Percentiles rank a stretch among this genome's conserved stretches.
Conservation (phyloP, 2,329 filamentous ascomycete genomes). For the Ramichloridium luteum region DNA sequence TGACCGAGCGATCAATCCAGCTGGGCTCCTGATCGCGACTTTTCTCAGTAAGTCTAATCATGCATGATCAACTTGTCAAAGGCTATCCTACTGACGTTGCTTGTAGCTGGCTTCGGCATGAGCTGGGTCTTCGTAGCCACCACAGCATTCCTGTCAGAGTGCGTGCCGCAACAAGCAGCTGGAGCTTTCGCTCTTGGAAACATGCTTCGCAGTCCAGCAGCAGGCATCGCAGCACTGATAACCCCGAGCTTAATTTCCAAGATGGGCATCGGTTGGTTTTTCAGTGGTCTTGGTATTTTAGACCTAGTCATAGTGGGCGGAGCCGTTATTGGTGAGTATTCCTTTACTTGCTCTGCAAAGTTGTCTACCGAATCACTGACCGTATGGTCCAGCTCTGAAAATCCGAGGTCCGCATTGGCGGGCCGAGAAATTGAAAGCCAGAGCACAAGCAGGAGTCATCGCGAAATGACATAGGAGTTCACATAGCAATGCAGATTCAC, state of each 20-base stretch:
- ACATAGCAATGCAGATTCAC: too few relatives aligned
- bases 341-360: too few relatives aligned
- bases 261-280: conserved; percentile 6
- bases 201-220: conserved; percentile 5
- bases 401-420: neutral
- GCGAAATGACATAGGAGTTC: too few relatives aligned
- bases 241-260: conserved; percentile 1
- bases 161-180: conserved; percentile 5
- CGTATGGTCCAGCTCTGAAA: neutral
- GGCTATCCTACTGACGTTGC: neutral
- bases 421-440: too few relatives aligned
- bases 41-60: conserved; percentile 3
- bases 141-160: conserved; percentile 5
- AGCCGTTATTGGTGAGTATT: conserved; percentile 1
- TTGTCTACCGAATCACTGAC: too few relatives aligned
- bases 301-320: conserved; percentile 4
- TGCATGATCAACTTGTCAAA: neutral
- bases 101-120: conserved; percentile 4
- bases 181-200: conserved; percentile 5
- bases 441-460: too few relatives aligned
- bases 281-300: conserved; percentile 2
- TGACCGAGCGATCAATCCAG: conserved; percentile 2
- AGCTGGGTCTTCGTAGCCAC: conserved; percentile 5
- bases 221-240: conserved; percentile 3
- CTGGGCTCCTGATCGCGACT: conserved; percentile 2